phyloP scores from a whole-genome alignment of 208 protist species.

The Acanthamoeba lenticulata region DNA sequence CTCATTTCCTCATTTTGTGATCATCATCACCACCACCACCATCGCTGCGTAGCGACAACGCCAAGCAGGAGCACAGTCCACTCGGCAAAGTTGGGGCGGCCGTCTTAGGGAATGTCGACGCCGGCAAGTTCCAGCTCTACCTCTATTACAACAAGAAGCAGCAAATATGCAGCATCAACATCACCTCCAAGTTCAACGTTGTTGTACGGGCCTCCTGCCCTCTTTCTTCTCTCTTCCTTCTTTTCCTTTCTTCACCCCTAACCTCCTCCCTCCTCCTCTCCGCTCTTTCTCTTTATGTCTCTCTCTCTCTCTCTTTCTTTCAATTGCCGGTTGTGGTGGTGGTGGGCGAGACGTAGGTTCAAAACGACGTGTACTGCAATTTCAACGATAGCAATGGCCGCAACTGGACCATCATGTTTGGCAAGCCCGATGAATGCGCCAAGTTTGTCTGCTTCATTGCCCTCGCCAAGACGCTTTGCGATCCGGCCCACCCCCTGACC shows the following conservation, averaged over 20 bases:
- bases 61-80: constrained; percentile 43
- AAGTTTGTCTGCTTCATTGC: constrained; percentile 33
- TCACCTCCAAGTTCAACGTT: constrained; percentile 50
- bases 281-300: not conserved
- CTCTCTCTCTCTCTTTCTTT: not conserved
- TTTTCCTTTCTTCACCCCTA: not conserved
- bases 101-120: not conserved
- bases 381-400: constrained; percentile 32
- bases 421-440: constrained; percentile 24
- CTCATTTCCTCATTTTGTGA: no score
- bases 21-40: not conserved
- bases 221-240: no score
- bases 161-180: constrained; percentile 54
- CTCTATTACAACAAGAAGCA: constrained; percentile 66
- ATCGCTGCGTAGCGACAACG: not conserved
- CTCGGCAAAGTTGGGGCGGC: constrained; percentile 57
- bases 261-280: not conserved
- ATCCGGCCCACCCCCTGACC: not conserved
- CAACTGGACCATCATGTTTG: constrained; percentile 50
- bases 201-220: not conserved
- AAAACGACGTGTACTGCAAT: constrained; percentile 58
- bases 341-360: constrained; percentile 4
- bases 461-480: constrained; percentile 18
- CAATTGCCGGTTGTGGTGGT: no score
- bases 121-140: constrained; percentile 7